These are phyloP conservation scores for Debaryomyces tyrocola DNA, from an alignment of 805 yeast species.

Conservation along the genomic window DNA sequence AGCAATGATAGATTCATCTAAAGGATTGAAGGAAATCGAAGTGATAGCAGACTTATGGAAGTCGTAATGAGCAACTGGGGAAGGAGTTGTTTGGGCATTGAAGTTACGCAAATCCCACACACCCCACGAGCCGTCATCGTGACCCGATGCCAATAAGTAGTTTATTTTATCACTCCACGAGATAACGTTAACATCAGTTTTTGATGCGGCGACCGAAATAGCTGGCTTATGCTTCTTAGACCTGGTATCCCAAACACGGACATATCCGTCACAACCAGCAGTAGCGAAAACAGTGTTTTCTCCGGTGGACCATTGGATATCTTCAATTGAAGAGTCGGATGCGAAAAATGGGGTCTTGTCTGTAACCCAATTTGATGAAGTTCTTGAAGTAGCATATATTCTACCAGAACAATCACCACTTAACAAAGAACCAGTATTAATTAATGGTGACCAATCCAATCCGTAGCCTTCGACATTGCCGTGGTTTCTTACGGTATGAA, in stretches of 20 bases:
- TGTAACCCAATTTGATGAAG: constrained; percentile 78
- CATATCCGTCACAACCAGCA: constrained; percentile 86
- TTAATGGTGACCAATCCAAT: constrained; percentile 91
- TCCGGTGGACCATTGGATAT: constrained; percentile 92
- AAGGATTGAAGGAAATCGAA: constrained; percentile 89
- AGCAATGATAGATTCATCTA: constrained; percentile 93
- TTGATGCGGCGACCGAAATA: constrained; percentile 75
- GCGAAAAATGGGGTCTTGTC: constrained; percentile 78
- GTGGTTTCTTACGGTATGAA: constrained; percentile 78
- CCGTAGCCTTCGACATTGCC: constrained; percentile 98
- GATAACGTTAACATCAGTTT: constrained; percentile 87
- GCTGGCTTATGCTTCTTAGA: constrained; percentile 92
- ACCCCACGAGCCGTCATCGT: constrained; percentile 96
- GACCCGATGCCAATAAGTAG: constrained; percentile 90
- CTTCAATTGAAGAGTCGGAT: constrained; percentile 81
- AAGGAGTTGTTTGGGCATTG: constrained; percentile 53
- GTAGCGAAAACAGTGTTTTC: constrained; percentile 95
- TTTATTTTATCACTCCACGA: constrained; percentile 91
- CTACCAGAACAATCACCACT: constrained; percentile 90
- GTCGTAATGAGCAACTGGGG: constrained; percentile 91
- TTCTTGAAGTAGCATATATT: constrained; percentile 74
- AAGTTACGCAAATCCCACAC: constrained; percentile 95
- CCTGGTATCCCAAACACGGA: constrained; percentile 96
- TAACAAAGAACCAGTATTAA: constrained; percentile 74
- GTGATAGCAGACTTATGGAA: constrained; percentile 95